Evolutionary conservation across 2,329 filamentous ascomycete genomes (phyloP).

Genomic region (Blastomyces gilchristii): DNA sequence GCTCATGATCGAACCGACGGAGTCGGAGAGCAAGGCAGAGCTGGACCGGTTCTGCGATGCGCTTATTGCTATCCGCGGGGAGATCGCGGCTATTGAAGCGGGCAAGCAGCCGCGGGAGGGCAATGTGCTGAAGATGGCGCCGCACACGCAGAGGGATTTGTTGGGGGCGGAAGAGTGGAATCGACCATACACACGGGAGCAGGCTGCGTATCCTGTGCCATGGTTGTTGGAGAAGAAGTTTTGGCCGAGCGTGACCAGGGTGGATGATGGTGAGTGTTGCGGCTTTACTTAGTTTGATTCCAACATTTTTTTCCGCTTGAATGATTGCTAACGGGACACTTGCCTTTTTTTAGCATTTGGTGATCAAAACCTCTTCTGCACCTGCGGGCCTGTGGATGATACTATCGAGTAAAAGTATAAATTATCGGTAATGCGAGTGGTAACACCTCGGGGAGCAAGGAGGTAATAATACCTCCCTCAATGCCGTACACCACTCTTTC

Average conservation of each 20-base stretch:
- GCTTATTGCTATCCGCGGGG: slow-evolving; percentile 71
- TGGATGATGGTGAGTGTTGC: slow-evolving; percentile 72
- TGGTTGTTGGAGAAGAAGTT: slow-evolving; percentile 94
- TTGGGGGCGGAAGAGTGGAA: slow-evolving; percentile 68
- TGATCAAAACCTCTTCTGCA: slow-evolving; percentile 89
- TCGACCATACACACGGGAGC: slow-evolving; percentile 67
- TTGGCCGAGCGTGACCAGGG: slow-evolving; percentile 77
- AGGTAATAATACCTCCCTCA: neutral
- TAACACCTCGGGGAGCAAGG: neutral
- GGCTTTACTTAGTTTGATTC: slow-evolving; percentile 12
- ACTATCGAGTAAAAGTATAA: slow-evolving; percentile 25
- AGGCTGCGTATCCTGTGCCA: slow-evolving; percentile 75
- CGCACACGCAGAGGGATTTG: slow-evolving; percentile 75
- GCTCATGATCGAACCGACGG: slow-evolving; percentile 95
- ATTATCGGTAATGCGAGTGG: neutral
- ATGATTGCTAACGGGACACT: slow-evolving; percentile 18
- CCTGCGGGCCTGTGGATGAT: slow-evolving; percentile 71
- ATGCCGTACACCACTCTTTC: neutral
- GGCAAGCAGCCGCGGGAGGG: slow-evolving; percentile 62
- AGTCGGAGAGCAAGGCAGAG: slow-evolving; percentile 84
- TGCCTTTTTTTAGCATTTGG: slow-evolving; percentile 58
- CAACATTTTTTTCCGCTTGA: slow-evolving; percentile 9
- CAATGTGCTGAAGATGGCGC: slow-evolving; percentile 82
- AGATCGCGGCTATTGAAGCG: slow-evolving; percentile 75
- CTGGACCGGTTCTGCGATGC: slow-evolving; percentile 89